Evolutionary conservation across 1,284 basidiomycete species (phyloP).

Genomic region (Boletus austroedulis): DNA sequence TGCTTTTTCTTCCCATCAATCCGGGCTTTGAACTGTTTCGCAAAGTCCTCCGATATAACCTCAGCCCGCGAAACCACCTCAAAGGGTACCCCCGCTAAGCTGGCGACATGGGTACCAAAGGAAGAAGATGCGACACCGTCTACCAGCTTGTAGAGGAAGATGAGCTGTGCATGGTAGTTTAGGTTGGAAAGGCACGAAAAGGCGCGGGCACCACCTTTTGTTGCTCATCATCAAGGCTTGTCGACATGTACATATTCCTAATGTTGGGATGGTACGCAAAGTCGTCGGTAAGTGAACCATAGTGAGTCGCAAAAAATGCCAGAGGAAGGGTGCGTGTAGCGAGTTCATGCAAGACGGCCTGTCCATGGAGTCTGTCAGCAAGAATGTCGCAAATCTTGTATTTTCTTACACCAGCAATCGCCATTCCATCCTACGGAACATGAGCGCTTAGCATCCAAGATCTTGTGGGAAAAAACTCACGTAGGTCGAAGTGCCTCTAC

Average conservation of each 20-base stretch:
- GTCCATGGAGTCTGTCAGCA: constrained; percentile 8
- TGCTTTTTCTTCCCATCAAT: constrained; percentile 60
- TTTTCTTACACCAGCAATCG: constrained; percentile 76
- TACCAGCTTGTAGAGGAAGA: constrained; percentile 92
- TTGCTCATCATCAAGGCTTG: constrained; percentile 86
- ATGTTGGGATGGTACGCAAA: constrained; percentile 91
- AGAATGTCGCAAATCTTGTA: not conserved
- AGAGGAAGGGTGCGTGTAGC: constrained; percentile 88
- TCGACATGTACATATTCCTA: constrained; percentile 92
- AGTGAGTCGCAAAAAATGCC: constrained; percentile 85
- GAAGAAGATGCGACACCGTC: constrained; percentile 87
- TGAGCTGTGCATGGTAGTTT: constrained; percentile 48
- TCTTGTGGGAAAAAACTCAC: constrained; percentile 43
- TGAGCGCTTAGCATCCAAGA: constrained; percentile 12
- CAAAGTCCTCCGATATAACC: constrained; percentile 84
- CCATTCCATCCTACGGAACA: constrained; percentile 80
- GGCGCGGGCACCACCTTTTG: constrained; percentile 57
- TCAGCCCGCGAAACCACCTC: constrained; percentile 86
- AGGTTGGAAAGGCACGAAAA: not conserved
- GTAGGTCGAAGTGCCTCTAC: constrained; percentile 83
- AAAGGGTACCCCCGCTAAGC: constrained; percentile 77
- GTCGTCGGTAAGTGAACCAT: constrained; percentile 84
- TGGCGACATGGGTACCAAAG: constrained; percentile 91
- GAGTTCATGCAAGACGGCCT: constrained; percentile 90
- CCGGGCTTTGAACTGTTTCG: constrained; percentile 78